phyloP scores from a whole-genome alignment of 2,329 filamentous ascomycete species.

The Ceratocystis harringtonii region DNA sequence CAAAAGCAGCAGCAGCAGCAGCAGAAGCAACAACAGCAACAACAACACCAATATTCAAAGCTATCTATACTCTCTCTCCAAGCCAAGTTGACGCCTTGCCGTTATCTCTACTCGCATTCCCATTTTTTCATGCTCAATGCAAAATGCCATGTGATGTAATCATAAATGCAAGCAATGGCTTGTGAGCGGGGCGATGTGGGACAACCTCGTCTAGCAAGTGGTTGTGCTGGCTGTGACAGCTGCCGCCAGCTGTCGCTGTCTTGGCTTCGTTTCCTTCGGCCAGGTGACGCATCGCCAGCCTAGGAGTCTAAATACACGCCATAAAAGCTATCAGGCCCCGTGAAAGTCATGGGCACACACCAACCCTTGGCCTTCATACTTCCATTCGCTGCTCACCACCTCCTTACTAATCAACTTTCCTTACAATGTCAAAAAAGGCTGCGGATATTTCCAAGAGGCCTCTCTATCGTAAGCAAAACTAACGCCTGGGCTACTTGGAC shows the following conservation, averaged over 20 bases:
- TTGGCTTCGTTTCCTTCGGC: neutral
- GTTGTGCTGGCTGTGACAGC: neutral
- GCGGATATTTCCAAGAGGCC: slow-evolving; percentile 12
- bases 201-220: neutral
- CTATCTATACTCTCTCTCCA: too few species aligned
- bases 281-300: slow-evolving; percentile 7
- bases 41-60: too few species aligned
- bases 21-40: too few species aligned
- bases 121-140: too few species aligned
- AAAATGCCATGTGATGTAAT: neutral
- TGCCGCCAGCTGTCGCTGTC: neutral
- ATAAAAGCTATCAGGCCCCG: neutral
- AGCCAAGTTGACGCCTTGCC: too few species aligned
- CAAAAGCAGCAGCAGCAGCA: too few species aligned
- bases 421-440: slow-evolving; percentile 6
- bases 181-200: neutral
- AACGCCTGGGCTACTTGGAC: neutral
- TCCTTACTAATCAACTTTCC: neutral
- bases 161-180: neutral
- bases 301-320: neutral
- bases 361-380: too few species aligned
- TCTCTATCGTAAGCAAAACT: slow-evolving; percentile 10
- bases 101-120: too few species aligned
- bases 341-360: neutral
- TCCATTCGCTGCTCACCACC: too few species aligned